Evolutionary conservation across 2,329 filamentous ascomycete genomes (phyloP).

Genomic region (Botryotinia convoluta): DNA sequence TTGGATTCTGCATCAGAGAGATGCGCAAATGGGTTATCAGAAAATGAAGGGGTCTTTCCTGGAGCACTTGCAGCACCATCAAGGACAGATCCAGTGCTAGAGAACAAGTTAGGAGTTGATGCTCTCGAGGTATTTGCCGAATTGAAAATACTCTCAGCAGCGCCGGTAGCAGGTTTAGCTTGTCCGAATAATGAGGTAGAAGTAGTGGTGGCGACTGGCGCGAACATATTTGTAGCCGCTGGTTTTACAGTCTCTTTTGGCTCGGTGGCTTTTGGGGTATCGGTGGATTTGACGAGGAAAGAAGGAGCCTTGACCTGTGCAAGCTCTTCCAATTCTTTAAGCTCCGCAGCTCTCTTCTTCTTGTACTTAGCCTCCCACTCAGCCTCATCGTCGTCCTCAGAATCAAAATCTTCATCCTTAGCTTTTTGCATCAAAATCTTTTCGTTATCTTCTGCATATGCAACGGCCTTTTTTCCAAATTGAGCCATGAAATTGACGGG

Average conservation of each 20-base stretch:
- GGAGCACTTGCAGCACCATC: conserved; percentile 27
- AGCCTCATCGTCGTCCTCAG: conserved; percentile 34
- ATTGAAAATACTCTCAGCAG: conserved; percentile 28
- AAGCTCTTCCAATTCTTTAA: conserved; percentile 28
- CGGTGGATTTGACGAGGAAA: conserved; percentile 22
- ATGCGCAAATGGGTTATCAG: conserved; percentile 57
- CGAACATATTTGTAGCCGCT: not conserved
- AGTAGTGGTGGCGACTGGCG: not conserved
- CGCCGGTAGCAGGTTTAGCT: conserved; percentile 42
- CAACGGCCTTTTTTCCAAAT: conserved; percentile 28
- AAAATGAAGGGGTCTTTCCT: conserved; percentile 27
- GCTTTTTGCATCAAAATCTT: conserved; percentile 32
- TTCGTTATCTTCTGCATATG: conserved; percentile 30
- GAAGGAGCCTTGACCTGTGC: conserved; percentile 25
- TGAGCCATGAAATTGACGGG: conserved; percentile 31
- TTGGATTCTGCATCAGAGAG: conserved; percentile 51
- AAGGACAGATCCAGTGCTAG: conserved; percentile 33
- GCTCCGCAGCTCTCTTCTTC: conserved; percentile 25
- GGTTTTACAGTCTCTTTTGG: conserved; percentile 11
- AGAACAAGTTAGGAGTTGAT: conserved; percentile 32
- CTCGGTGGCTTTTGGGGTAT: conserved; percentile 7
- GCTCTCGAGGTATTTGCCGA: conserved; percentile 32
- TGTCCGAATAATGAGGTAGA: conserved; percentile 33
- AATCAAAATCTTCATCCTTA: conserved; percentile 36
- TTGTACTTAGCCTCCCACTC: conserved; percentile 32